Percentiles rank a stretch among this genome's conserved stretches.
phyloP scores from a whole-genome alignment of 73 alveolate species.

The Tetrahymena thermophila region DNA sequence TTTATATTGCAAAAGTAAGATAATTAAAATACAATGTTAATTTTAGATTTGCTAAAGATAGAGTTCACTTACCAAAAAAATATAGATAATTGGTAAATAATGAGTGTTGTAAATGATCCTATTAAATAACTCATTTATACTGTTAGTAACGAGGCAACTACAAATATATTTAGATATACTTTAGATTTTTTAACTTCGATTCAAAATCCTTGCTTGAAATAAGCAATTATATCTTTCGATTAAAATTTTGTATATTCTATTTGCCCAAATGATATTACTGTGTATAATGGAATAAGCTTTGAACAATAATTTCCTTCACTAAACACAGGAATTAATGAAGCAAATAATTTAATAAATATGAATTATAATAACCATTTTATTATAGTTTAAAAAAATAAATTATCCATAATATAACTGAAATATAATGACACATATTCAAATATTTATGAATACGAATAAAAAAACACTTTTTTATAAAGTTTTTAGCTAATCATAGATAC shows the following conservation, averaged over 20 bases:
- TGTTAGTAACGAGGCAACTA: not conserved
- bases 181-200: not conserved
- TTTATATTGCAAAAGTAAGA: not conserved
- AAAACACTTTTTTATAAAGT: too few species aligned
- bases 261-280: not conserved
- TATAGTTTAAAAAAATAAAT: too few species aligned
- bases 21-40: too few species aligned
- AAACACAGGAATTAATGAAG: not conserved
- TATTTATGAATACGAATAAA: too few species aligned
- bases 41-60: not conserved
- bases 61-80: too few species aligned
- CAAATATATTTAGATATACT: not conserved
- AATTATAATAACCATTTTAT: too few species aligned
- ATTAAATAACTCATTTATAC: too few species aligned
- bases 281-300: not conserved
- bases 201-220: not conserved
- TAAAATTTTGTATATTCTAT: too few species aligned
- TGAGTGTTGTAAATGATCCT: not conserved
- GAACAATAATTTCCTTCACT: not conserved
- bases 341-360: not conserved
- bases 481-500: too few species aligned
- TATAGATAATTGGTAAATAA: not conserved
- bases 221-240: not conserved
- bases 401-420: too few species aligned
- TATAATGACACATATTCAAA: too few species aligned